These are phyloP conservation scores for Aspergillus terreus DNA, from an alignment of 2,329 filamentous ascomycete genomes.

Conservation along the genomic window DNA sequence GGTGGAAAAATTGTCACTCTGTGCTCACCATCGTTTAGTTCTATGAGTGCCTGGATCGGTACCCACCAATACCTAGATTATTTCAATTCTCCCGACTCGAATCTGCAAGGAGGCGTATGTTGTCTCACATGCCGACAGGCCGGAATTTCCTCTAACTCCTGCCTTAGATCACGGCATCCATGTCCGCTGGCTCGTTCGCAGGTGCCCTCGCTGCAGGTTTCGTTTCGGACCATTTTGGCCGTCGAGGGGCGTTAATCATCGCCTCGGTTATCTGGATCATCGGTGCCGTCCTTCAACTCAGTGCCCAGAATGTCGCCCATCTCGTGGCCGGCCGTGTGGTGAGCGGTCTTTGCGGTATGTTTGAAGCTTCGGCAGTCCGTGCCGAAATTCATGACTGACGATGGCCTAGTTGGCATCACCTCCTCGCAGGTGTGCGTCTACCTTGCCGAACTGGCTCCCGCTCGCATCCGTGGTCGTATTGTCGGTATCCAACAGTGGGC, in stretches of 20 bases:
- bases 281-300: conserved; percentile 31
- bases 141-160: neutral
- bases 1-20: conserved; percentile 21
- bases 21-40: conserved; percentile 18
- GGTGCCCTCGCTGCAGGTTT: conserved; percentile 49
- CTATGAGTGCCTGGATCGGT: conserved; percentile 46
- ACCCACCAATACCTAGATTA: conserved; percentile 52
- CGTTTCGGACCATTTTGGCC: conserved; percentile 34
- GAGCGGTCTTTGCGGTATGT: conserved; percentile 29
- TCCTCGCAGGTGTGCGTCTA: conserved; percentile 45
- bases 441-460: conserved; percentile 41
- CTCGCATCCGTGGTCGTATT: conserved; percentile 40
- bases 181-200: conserved; percentile 67
- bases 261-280: conserved; percentile 32
- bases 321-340: conserved; percentile 51
- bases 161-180: conserved; percentile 63
- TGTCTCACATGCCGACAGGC: neutral
- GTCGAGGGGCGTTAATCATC: conserved; percentile 40
- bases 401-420: conserved; percentile 36
- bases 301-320: conserved; percentile 29
- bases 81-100: conserved; percentile 46
- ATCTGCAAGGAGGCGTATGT: conserved; percentile 35
- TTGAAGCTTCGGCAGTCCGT: neutral
- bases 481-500: conserved; percentile 45
- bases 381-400: neutral